A percentile compares a stretch with the other conserved stretches of the same genome.
Evolutionary conservation across 768 basidiomycete species (phyloP).

Genomic region (Collybiopsis confluens): DNA sequence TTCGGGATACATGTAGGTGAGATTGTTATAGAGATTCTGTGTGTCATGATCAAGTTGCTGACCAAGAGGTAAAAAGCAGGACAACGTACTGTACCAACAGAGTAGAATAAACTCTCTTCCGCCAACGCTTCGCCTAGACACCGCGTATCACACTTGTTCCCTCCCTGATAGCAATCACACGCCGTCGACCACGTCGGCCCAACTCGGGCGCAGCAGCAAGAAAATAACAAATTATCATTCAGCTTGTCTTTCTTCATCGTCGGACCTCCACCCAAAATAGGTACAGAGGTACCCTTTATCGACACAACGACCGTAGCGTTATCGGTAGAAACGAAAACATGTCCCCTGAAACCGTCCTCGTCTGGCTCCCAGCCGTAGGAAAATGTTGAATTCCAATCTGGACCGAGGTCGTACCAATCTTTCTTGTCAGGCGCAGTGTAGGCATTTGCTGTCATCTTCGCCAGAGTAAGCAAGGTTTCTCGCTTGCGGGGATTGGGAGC

Average conservation of each 20-base stretch:
- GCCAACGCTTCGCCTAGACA: conserved; percentile 78
- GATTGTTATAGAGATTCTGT: conserved; percentile 89
- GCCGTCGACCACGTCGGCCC: conserved; percentile 92
- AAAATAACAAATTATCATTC: conserved; percentile 94
- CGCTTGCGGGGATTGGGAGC: conserved; percentile 73
- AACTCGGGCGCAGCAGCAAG: conserved; percentile 95
- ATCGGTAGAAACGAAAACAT: conserved; percentile 80
- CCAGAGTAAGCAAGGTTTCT: conserved; percentile 68
- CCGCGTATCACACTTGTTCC: conserved; percentile 71
- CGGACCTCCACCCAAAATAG: conserved; percentile 73
- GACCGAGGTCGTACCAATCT: conserved; percentile 70
- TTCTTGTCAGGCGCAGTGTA: conserved; percentile 51
- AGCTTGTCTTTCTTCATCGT: conserved; percentile 86
- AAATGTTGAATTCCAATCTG: conserved; percentile 59
- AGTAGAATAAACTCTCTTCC: conserved; percentile 86
- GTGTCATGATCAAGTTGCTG: neutral
- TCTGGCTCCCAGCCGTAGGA: conserved; percentile 91
- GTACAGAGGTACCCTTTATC: conserved; percentile 90
- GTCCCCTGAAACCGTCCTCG: conserved; percentile 89
- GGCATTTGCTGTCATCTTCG: conserved; percentile 88
- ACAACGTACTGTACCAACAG: conserved; percentile 68
- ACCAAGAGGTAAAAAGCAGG: neutral
- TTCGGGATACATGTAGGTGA: conserved; percentile 86
- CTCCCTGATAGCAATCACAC: conserved; percentile 78
- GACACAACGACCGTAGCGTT: conserved; percentile 85